phyloP scores from a whole-genome alignment of 257 asterid genomes.

The Paraleonurus japonicus region DNA sequence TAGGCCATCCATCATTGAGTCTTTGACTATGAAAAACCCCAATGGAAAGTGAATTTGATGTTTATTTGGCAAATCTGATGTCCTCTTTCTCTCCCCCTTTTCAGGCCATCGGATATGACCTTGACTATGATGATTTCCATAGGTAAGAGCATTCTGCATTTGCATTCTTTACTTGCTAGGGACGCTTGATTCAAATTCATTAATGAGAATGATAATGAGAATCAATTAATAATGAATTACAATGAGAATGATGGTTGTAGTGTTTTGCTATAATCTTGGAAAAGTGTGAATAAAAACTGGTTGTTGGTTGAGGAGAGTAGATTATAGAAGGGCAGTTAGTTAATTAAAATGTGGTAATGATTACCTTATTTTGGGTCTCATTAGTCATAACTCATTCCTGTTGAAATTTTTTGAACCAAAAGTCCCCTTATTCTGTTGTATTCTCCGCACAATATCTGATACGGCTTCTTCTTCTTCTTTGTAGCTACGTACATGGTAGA shows the following conservation, averaged over 20 bases:
- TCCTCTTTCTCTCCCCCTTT: conserved; percentile 7
- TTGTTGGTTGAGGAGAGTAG: too few relatives aligned
- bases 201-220: too few relatives aligned
- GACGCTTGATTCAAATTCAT: too few relatives aligned
- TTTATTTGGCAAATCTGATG: neutral
- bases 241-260: too few relatives aligned
- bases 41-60: neutral
- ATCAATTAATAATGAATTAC: too few relatives aligned
- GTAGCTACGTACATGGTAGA: conserved; percentile 85
- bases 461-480: neutral
- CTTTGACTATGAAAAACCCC: neutral
- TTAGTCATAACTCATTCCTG: too few relatives aligned
- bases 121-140: conserved; percentile 85
- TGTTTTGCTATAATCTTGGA: too few relatives aligned
- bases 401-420: too few relatives aligned
- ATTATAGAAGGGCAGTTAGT: too few relatives aligned
- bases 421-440: neutral
- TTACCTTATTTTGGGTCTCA: too few relatives aligned
- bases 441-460: neutral
- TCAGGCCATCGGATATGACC: conserved; percentile 75
- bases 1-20: neutral
- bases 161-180: neutral
- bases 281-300: too few relatives aligned
- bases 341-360: too few relatives aligned
- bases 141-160: conserved; percentile 39